Conservation (phyloP, 768 basidiomycete genomes). For the Candolleomyces aberdarensis region DNA sequence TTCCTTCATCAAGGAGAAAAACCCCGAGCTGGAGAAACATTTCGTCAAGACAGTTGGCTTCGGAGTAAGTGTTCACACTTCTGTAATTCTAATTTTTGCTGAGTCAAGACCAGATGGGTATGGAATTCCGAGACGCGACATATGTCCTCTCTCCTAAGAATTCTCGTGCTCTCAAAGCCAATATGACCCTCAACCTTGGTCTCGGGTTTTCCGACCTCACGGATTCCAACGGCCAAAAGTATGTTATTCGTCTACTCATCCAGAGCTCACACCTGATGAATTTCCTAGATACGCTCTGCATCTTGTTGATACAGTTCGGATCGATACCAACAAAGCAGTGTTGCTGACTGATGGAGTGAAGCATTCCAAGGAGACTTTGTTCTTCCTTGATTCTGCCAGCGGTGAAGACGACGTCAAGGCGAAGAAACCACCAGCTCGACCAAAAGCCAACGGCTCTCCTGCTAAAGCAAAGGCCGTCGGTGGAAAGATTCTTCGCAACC, state of each 20-base stretch:
- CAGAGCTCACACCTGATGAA: slow-evolving; percentile 4
- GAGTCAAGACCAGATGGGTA: slow-evolving; percentile 64
- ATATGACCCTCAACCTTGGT: slow-evolving; percentile 84
- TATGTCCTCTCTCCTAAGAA: slow-evolving; percentile 86
- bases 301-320: slow-evolving; percentile 83
- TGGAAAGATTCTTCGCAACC: slow-evolving; percentile 85
- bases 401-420: slow-evolving; percentile 60
- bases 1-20: slow-evolving; percentile 69
- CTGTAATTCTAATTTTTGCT: neutral
- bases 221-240: slow-evolving; percentile 80
- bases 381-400: slow-evolving; percentile 69
- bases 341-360: slow-evolving; percentile 85
- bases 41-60: slow-evolving; percentile 91
- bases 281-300: slow-evolving; percentile 75
- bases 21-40: slow-evolving; percentile 76
- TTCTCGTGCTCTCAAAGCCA: slow-evolving; percentile 58
- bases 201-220: slow-evolving; percentile 83
- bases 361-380: slow-evolving; percentile 81
- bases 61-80: slow-evolving; percentile 50
- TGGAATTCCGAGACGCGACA: slow-evolving; percentile 89
- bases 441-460: slow-evolving; percentile 65
- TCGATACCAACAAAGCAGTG: slow-evolving; percentile 61
- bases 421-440: slow-evolving; percentile 49
- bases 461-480: slow-evolving; percentile 72
- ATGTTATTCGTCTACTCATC: slow-evolving; percentile 2